Conservation (phyloP, 2,329 filamentous ascomycete species). For the Cadophora sp. region DNA sequence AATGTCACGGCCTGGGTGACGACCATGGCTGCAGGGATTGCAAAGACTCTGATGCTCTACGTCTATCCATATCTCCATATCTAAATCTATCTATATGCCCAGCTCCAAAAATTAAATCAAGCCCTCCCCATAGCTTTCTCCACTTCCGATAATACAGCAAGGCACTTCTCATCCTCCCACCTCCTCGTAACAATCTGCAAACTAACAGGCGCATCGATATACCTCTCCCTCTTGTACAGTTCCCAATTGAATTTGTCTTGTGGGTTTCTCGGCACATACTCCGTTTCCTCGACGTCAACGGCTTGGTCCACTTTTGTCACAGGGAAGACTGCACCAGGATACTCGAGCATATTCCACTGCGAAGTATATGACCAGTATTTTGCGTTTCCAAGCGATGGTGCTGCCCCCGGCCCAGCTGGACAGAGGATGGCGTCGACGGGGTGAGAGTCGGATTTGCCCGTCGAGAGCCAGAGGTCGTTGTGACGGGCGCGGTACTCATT, state of each 20-base stretch:
- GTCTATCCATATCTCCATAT: no score
- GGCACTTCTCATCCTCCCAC: constrained; percentile 46
- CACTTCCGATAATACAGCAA: constrained; percentile 30
- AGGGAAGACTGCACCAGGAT: constrained; percentile 66
- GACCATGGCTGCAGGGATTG: no score
- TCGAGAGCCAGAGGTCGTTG: constrained; percentile 35
- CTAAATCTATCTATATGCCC: no score
- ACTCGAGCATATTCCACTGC: constrained; percentile 73
- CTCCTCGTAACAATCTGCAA: constrained; percentile 46
- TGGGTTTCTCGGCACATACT: constrained; percentile 37
- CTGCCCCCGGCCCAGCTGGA: constrained; percentile 60
- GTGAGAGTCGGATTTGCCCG: constrained; percentile 18
- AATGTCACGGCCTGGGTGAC: no score
- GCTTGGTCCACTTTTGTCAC: constrained; percentile 46
- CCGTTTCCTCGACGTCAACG: constrained; percentile 31
- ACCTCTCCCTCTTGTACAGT: constrained; percentile 38
- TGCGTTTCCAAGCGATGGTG: constrained; percentile 55
- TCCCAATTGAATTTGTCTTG: constrained; percentile 36
- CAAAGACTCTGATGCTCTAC: no score
- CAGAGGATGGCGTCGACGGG: constrained; percentile 62
- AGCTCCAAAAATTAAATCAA: no score
- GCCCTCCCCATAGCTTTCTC: constrained; percentile 22
- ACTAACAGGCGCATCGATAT: constrained; percentile 43
- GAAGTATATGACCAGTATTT: constrained; percentile 68
- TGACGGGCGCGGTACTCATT: constrained; percentile 44